Evolutionary conservation across 2,329 filamentous ascomycete genomes (phyloP), one percentile per base, ranked within the genome.

Genomic region (Eutypa lata): DNA sequence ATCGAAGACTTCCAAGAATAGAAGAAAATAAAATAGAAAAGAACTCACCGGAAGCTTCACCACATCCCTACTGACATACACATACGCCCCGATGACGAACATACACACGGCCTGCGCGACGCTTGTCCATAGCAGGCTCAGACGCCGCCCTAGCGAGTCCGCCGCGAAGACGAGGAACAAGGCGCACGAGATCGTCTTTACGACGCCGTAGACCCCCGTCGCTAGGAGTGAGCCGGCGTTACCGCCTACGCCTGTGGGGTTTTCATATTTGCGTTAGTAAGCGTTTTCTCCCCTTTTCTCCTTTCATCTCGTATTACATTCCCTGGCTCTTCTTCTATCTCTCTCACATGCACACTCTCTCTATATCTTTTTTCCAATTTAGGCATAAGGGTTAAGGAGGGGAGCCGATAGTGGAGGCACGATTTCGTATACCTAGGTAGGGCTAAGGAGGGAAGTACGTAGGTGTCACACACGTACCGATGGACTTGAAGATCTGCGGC

Each of bases 11-110:
- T n/a, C n/a, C n/a, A n/a, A n/a, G n/a, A n/a, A n/a, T n/a, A n/a
- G n/a, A n/a, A n/a, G n/a, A n/a, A n/a, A n/a, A n/a, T n/a, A n/a
- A n/a, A n/a, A n/a, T n/a, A 14, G 4, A 2, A 44, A 7, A 45
- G 2, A 13, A 64, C 67, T 60, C 58, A 73, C 83, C 3, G 75
- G 62, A 2, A 73, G 63, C 11, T 79, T 82, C 3, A 67, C 61
- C 2, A 81, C 64, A 0, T 86, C 86, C 0, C 84, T 82, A 52
- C 78, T 72, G 51, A 85, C 78, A 40, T 84, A 78, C 48, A 88
- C 81, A 63, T 89, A 90, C 50, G 88, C 76, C n/a, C 86, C 87
- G 53, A 90, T 83, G 64, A 89, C 84, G 68, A 84, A 82, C 82
- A 90, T 87, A 57, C 80, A 77, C 16, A 78, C 57, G 8, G 77